Percentiles rank a stretch among this genome's conserved stretches.
These are phyloP conservation scores for Talaromyces atroroseus DNA, from an alignment of 2,329 filamentous ascomycete genomes.

Conservation along the genomic window DNA sequence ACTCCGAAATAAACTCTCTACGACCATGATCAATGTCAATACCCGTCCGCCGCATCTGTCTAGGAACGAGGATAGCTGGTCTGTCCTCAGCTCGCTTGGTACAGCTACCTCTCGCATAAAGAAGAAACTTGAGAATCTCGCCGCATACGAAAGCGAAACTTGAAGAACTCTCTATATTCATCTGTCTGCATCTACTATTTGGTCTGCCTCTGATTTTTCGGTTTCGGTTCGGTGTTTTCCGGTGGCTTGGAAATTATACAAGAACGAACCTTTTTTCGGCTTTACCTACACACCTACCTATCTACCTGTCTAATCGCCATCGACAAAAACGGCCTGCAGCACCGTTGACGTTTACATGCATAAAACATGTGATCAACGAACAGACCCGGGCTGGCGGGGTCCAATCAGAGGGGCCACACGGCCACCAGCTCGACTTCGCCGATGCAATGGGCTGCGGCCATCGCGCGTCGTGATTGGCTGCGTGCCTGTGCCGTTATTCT, in stretches of 20 bases:
- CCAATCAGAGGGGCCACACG: not conserved
- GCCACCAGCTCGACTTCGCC: not conserved
- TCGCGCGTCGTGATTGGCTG: not conserved
- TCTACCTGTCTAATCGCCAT: too few relatives aligned
- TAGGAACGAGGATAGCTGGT: not conserved
- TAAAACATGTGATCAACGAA: too few relatives aligned
- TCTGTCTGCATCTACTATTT: too few relatives aligned
- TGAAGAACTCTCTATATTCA: too few relatives aligned
- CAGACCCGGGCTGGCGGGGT: not conserved
- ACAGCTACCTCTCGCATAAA: too few relatives aligned
- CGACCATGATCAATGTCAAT: not conserved
- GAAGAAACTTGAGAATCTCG: not conserved
- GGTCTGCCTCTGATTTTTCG: too few relatives aligned
- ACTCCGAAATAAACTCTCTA: constrained; percentile 12
- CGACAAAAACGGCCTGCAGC: too few relatives aligned
- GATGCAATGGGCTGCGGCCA: not conserved
- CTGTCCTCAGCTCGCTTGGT: not conserved
- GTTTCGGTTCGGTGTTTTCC: too few relatives aligned
- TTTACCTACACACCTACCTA: too few relatives aligned
- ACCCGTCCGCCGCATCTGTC: not conserved
- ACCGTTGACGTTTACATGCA: too few relatives aligned
- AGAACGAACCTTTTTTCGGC: too few relatives aligned
- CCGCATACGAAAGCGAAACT: not conserved
- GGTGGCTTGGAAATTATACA: too few relatives aligned
- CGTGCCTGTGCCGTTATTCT: not conserved